These are phyloP conservation scores for Pseudonitzschia multistriata DNA, from an alignment of 108 stramenopile species.

Conservation along the genomic window DNA sequence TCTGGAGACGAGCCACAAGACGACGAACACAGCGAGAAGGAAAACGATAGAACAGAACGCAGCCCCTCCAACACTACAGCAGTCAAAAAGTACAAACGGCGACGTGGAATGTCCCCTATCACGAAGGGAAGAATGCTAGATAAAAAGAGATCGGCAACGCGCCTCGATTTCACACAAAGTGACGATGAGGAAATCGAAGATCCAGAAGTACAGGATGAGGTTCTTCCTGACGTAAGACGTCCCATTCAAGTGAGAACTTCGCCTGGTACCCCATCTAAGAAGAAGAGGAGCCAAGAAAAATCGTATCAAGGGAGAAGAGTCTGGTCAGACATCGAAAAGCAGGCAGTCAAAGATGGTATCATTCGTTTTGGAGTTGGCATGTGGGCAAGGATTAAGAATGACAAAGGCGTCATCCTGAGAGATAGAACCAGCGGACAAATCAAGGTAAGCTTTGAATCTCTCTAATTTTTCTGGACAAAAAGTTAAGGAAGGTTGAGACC, in stretches of 20 bases:
- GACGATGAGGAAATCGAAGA: not conserved
- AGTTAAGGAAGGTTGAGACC: too few relatives aligned
- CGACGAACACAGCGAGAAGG: not conserved
- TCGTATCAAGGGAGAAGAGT: constrained; percentile 31
- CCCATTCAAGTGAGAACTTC: constrained; percentile 1
- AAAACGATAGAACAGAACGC: not conserved
- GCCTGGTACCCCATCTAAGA: constrained; percentile 23
- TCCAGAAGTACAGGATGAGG: constrained; percentile 26
- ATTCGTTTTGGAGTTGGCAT: constrained; percentile 49
- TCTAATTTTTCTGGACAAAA: not conserved
- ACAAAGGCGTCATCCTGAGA: constrained; percentile 44
- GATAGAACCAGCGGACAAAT: constrained; percentile 61
- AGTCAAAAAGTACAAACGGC: not conserved
- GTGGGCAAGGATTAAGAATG: constrained; percentile 64
- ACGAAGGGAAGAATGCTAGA: not conserved
- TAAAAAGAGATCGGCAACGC: constrained; percentile 14
- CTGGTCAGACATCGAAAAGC: constrained; percentile 63
- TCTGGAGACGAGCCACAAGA: not conserved
- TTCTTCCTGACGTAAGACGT: constrained; percentile 15
- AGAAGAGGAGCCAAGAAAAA: constrained; percentile 34
- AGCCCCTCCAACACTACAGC: not conserved
- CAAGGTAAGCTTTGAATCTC: constrained; percentile 34
- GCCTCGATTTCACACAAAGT: constrained; percentile 18
- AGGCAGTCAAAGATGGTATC: constrained; percentile 54
- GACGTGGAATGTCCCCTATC: not conserved